phyloP scores from a whole-genome alignment of 257 asterid species.

The Lycium barbarum region DNA sequence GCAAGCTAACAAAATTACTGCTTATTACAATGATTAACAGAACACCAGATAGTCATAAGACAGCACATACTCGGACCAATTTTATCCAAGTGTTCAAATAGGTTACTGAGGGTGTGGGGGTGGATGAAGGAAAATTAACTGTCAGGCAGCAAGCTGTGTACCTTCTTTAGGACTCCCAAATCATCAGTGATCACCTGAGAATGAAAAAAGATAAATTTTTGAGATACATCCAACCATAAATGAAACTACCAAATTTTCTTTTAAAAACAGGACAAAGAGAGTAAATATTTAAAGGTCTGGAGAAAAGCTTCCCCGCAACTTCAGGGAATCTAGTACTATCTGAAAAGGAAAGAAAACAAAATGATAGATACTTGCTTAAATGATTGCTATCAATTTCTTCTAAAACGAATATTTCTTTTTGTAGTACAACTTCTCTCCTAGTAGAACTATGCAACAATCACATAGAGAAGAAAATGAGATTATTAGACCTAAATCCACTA shows the following conservation, averaged over 20 bases:
- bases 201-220: slow-evolving; percentile 17
- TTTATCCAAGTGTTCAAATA: not conserved
- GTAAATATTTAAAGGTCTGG: slow-evolving; percentile 14
- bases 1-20: not conserved
- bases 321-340: not conserved
- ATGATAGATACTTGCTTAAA: not conserved
- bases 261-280: not conserved
- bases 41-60: slow-evolving; percentile 13
- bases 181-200: slow-evolving; percentile 87
- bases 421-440: too few species aligned
- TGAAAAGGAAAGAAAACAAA: not conserved
- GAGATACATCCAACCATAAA: slow-evolving; percentile 9
- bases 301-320: not conserved
- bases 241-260: not conserved
- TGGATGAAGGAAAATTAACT: slow-evolving; percentile 15
- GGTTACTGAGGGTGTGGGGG: not conserved
- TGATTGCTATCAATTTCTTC: not conserved
- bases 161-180: slow-evolving; percentile 89
- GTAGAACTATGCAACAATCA: slow-evolving; percentile 41
- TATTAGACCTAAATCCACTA: too few species aligned
- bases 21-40: not conserved
- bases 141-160: slow-evolving; percentile 40
- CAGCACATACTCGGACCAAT: not conserved
- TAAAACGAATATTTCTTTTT: too few species aligned
- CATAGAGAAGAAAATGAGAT: too few species aligned